Base-by-base conservation (phyloP, 179 eudicot species). In the Sideroxylon spinosum region DNA sequence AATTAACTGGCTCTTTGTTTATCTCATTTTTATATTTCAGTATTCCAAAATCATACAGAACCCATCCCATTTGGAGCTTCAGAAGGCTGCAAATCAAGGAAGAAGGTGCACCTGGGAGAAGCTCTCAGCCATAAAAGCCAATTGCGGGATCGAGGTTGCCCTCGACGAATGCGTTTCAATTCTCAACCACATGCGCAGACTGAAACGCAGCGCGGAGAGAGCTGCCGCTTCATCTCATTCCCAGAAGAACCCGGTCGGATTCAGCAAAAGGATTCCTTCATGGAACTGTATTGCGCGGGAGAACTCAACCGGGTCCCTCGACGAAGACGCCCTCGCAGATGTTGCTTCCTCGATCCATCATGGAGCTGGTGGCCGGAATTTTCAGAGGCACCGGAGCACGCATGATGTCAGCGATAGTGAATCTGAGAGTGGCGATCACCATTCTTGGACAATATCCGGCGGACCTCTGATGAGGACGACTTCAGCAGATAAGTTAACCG, bases 91-190 rank as follows among this genome's bases (percentile, higher is more conserved):
- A 9, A 93, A 93, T 81, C 99, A 95, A 81, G 99, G 99, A 4
- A 86, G 99, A 76, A 88, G 98, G 73, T 87, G 99, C 86, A 93
- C 94, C 0, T 95, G 99, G 99, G 99, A 93, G 86, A 95, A 95
- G 86, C 96, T 95, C 52, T 93, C 99, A 4, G 94, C 98, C 77
- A 94, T 95, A 11, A 93, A 92, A 87, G 97, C 98, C 73, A 95
- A 95, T 70, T 95, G 99, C 63, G 98, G 93, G 61, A 91, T 90
- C 13, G 99, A 95, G 82, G 90, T 95, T 71, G 98, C 94, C 28
- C 82, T 95, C 8, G 99, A 95, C 29, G 99, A 92, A 79, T 92
- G 94, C 52, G 98, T 92, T 14, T 87, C 93, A 17, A 82, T 78
- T 37, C 98, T 95, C 62, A 95, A 95, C 87, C 99, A 93, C 90